Conservation (phyloP, 2,329 filamentous ascomycete genomes). For the Exophiala calicioides region DNA sequence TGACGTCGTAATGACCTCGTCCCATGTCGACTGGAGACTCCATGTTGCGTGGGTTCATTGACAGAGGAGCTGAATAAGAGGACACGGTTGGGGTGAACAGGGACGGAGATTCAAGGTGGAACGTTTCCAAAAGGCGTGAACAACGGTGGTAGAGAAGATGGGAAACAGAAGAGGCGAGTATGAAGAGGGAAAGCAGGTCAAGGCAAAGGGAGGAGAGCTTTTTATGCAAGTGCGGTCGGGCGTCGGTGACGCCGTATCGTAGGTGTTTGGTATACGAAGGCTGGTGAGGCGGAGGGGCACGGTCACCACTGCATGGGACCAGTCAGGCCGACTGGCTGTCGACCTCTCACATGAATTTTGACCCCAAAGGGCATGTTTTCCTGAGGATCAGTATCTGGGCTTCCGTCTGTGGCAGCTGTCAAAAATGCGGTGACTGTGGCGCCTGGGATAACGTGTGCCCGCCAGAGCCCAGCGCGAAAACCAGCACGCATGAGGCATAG, state of each 20-base stretch:
- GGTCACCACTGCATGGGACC: neutral
- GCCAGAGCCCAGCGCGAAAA: conserved; percentile 10
- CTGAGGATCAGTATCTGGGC: conserved; percentile 11
- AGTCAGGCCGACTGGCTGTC: neutral
- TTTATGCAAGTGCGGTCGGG: conserved; percentile 20
- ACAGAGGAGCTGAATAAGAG: neutral
- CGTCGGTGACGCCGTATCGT: conserved; percentile 7
- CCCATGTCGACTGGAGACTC: conserved; percentile 27
- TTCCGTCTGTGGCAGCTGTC: conserved; percentile 21
- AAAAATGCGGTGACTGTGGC: conserved; percentile 27
- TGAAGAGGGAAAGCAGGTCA: too few species aligned
- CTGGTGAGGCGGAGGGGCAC: conserved; percentile 2
- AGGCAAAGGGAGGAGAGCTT: neutral
- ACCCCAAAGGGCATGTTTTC: conserved; percentile 3
- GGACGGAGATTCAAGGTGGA: too few species aligned
- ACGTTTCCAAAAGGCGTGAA: too few species aligned
- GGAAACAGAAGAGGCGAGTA: neutral
- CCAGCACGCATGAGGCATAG: too few species aligned
- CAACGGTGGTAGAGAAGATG: neutral
- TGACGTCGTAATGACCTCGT: conserved; percentile 31
- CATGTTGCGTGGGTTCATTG: conserved; percentile 8
- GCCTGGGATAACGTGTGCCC: conserved; percentile 5
- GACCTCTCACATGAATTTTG: conserved; percentile 8
- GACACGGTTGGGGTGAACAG: too few species aligned
- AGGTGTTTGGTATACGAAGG: neutral